These are phyloP conservation scores for Condylostoma magnum DNA, from an alignment of 169 alveolate genomes.

Conservation along the genomic window DNA sequence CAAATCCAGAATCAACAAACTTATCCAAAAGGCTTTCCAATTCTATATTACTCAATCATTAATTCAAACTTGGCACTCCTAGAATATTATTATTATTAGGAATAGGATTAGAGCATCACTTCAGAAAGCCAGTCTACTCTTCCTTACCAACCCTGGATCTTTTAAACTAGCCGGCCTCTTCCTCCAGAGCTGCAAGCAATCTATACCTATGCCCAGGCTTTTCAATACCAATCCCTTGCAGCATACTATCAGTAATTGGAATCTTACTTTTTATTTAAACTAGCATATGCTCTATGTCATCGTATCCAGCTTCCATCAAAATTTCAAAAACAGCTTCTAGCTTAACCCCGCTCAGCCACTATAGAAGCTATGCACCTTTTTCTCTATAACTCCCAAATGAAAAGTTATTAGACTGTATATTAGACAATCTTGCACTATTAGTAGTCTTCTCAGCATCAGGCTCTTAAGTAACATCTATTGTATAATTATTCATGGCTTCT, in stretches of 20 bases:
- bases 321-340: not conserved
- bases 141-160: too few relatives aligned
- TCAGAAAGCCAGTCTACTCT: too few relatives aligned
- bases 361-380: not conserved
- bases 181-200: constrained; percentile 14
- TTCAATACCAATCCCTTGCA: not conserved
- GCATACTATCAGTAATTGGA: constrained; percentile 9
- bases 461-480: not conserved
- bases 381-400: constrained; percentile 21
- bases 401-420: not conserved
- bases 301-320: constrained; percentile 18
- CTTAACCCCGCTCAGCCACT: not conserved
- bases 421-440: not conserved
- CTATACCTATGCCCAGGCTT: constrained; percentile 22
- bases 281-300: not conserved
- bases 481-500: not conserved
- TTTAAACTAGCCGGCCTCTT: not conserved
- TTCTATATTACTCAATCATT: not conserved
- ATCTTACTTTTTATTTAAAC: not conserved
- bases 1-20: constrained; percentile 10
- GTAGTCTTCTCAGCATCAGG: constrained; percentile 15
- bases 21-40: not conserved
- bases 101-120: too few relatives aligned
- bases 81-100: too few relatives aligned
- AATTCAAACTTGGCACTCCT: not conserved